Percentiles rank a stretch among this genome's conserved stretches.
Conservation (phyloP, 306 rosid species). For the Pyrus bretschneideri region DNA sequence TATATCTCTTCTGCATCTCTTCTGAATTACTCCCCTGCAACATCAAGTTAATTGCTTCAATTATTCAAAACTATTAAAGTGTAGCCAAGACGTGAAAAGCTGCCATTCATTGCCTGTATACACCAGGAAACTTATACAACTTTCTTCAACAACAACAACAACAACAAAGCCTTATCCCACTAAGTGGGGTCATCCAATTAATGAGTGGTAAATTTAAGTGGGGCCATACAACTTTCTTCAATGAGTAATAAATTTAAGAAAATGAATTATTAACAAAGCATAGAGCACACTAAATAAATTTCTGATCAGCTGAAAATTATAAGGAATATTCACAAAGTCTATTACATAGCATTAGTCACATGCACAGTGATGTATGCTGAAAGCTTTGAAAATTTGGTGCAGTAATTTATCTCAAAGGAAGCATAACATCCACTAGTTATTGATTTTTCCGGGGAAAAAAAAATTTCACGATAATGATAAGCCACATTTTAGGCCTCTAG, state of each 20-base stretch:
- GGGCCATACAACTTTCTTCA: not conserved
- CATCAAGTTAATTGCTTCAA: constrained; percentile 6
- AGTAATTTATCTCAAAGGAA: not conserved
- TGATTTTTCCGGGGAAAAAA: not conserved
- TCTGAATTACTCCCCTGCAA: constrained; percentile 64
- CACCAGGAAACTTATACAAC: not conserved
- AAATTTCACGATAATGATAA: not conserved
- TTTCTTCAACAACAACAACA: not conserved
- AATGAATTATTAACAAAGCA: not conserved
- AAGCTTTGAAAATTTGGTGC: not conserved
- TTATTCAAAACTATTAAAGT: constrained; percentile 9
- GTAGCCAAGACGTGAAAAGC: constrained; percentile 10
- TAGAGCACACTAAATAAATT: not conserved
- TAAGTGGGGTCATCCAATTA: no score
- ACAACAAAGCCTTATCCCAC: no score
- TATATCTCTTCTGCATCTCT: constrained; percentile 50
- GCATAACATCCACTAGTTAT: not conserved
- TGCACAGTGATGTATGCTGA: not conserved
- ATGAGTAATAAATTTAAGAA: not conserved
- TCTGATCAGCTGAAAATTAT: not conserved
- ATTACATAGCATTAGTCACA: not conserved
- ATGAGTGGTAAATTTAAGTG: no score
- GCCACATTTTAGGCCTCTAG: not conserved
- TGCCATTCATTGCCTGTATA: not conserved
- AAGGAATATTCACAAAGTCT: not conserved